Evolutionary conservation across 495 filamentous ascomycete genomes (phyloP).

Genomic region (Aspergillus baeticus): DNA sequence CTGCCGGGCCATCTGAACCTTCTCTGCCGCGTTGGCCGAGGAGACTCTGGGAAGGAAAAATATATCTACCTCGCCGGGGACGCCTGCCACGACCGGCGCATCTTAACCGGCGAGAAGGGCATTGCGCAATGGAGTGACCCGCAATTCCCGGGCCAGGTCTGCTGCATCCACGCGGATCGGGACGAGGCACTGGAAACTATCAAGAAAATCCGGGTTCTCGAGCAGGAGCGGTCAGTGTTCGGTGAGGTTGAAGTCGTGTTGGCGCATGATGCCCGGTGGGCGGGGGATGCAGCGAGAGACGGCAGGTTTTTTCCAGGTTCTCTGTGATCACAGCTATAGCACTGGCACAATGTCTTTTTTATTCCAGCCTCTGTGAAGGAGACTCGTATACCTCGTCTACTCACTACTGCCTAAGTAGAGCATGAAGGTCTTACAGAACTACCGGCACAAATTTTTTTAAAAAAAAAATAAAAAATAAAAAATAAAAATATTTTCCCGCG

Average conservation of each 20-base stretch:
- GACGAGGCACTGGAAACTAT: slow-evolving; percentile 32
- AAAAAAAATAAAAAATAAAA: no score
- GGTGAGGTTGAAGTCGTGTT: slow-evolving; percentile 41
- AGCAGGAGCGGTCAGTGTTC: no score
- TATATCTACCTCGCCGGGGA: slow-evolving; percentile 48
- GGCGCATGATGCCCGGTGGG: slow-evolving; percentile 46
- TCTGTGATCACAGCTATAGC: no score
- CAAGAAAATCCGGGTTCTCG: slow-evolving; percentile 26
- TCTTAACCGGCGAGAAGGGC: slow-evolving; percentile 38
- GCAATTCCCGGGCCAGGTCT: slow-evolving; percentile 15
- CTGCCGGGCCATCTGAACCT: slow-evolving; percentile 48
- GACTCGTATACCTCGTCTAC: no score
- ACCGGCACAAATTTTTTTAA: no score
- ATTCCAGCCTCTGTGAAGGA: no score
- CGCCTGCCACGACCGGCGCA: slow-evolving; percentile 45
- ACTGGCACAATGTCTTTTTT: no score
- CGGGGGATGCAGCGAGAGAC: neutral
- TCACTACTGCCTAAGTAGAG: no score
- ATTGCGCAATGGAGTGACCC: slow-evolving; percentile 41
- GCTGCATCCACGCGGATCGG: slow-evolving; percentile 43
- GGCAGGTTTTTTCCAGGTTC: slow-evolving; percentile 1
- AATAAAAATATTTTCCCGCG: no score
- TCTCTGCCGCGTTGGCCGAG: slow-evolving; percentile 29
- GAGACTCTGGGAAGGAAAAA: no score
- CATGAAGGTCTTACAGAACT: no score